These are phyloP conservation scores for Fusarium pseudocircinatum DNA, from an alignment of 2,329 filamentous ascomycete genomes.

Conservation along the genomic window DNA sequence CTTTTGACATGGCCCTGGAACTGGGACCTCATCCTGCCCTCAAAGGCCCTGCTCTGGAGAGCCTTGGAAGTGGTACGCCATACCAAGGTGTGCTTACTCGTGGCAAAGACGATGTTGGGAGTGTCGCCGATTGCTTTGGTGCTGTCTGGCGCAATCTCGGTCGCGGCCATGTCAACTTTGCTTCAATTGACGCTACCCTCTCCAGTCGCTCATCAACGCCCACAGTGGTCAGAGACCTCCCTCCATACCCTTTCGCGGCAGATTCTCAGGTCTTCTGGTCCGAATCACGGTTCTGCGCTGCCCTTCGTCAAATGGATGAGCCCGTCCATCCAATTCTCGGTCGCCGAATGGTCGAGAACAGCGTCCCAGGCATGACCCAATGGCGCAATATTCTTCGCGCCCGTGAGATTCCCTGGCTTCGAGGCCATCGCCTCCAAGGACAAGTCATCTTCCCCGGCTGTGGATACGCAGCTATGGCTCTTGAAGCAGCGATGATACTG, in stretches of 20 bases:
- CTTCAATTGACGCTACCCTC: background rate
- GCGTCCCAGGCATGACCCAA: background rate
- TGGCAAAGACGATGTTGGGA: background rate
- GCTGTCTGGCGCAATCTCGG: slow-evolving; percentile 1
- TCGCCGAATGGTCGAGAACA: background rate
- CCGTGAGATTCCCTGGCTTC: slow-evolving; percentile 3
- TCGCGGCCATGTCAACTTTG: background rate
- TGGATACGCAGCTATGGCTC: slow-evolving; percentile 12
- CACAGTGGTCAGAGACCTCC: background rate
- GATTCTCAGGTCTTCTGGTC: slow-evolving; percentile 1
- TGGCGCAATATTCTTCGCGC: slow-evolving; percentile 9
- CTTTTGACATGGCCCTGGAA: background rate
- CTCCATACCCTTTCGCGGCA: background rate
- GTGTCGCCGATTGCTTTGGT: background rate
- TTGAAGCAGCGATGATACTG: background rate
- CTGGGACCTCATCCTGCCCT: slow-evolving; percentile 7
- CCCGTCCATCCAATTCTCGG: background rate
- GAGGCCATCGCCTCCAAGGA: slow-evolving; percentile 10
- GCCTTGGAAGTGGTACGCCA: background rate
- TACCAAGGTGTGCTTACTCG: background rate
- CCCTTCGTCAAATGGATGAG: background rate
- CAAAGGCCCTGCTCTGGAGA: background rate
- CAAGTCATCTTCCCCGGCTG: slow-evolving; percentile 15
- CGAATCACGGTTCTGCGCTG: background rate
- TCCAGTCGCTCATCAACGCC: background rate